Conservation (phyloP, 2,329 filamentous ascomycete genomes). For the Didymella pinodella region DNA sequence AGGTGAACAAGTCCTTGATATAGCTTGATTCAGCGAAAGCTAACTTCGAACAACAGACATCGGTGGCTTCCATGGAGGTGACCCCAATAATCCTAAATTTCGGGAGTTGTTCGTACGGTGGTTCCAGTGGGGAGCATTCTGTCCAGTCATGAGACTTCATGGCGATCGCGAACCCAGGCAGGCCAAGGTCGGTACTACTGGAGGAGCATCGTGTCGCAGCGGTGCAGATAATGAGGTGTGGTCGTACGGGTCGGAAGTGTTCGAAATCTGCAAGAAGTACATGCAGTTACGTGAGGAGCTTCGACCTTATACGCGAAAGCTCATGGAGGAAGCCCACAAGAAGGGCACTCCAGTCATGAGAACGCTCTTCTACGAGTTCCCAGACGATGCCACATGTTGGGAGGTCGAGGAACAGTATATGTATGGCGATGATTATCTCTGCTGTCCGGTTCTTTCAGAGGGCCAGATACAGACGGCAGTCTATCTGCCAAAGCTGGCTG, state of each 20-base stretch:
- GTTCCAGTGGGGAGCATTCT: conserved; percentile 75
- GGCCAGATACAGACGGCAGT: conserved; percentile 56
- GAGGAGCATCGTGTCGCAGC: conserved; percentile 49
- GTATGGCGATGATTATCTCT: conserved; percentile 67
- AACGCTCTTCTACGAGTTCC: conserved; percentile 65
- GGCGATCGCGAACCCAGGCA: conserved; percentile 70
- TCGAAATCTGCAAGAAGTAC: conserved; percentile 67
- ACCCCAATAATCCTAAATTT: conserved; percentile 63
- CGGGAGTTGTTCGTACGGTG: conserved; percentile 70
- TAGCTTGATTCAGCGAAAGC: conserved; percentile 28
- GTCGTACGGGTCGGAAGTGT: conserved; percentile 69
- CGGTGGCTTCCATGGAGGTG: conserved; percentile 72
- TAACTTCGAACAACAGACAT: conserved; percentile 75
- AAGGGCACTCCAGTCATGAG: conserved; percentile 69
- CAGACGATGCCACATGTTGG: conserved; percentile 56
- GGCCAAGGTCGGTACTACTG: conserved; percentile 51
- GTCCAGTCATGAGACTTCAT: conserved; percentile 72
- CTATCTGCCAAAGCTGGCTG: conserved; percentile 59
- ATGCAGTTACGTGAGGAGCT: conserved; percentile 66
- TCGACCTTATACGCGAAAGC: conserved; percentile 63
- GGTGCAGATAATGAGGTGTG: conserved; percentile 71
- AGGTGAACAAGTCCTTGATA: neutral
- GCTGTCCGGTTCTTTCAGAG: conserved; percentile 63
- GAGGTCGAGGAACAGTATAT: conserved; percentile 68
- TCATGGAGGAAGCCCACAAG: conserved; percentile 69